Base-by-base conservation (phyloP, 1,284 basidiomycete species). In the Ganoderma meredithae region DNA sequence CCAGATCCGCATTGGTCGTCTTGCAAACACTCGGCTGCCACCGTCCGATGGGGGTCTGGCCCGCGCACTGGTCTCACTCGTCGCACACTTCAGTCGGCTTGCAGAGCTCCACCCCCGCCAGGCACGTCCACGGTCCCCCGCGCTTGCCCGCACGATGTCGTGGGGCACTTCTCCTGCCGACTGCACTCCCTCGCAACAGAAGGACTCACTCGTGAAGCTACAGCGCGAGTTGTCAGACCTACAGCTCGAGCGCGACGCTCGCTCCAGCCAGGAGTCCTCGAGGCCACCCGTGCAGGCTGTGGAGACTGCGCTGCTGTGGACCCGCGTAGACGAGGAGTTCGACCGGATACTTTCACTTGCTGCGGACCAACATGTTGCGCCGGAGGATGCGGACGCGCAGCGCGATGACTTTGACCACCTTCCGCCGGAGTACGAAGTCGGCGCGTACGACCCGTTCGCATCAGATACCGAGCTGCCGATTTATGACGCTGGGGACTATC, bases 291-390 rank as follows among this genome's bases (percentile, higher is more conserved):
- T 86, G 1, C 79, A 86, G n/a, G 84, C 81, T 1, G 87, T 90
- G 4, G 89, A 93, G 75, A 80, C 84, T 1, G 85, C 90, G 1
- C 81, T 95, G 19, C 81, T 95, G 1, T 95, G 94, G 94, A 82
- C 85, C 4, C 82, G 85, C 43, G 88, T 95, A 40, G 92, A 94
- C 72, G 84, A 88, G 65, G 86, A 93, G 65, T 85, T 95, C 1
- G 94, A 94, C 70, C 82, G 80, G 12, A 87, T 95, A 15, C 83
- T 90, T 1, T 78, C 83, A 1, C 83, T 94, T 72, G 93, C 91
- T 10, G 65, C 69, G 2, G 65, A 72, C 15, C 69, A 56, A n/a
- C 55, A 41, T 0, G 39, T 58, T 7, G 63, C 63, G 52, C 47
- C 56, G 59, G 63, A 71, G 12, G 49, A 58, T 36, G n/a, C 43